Evolutionary conservation across 2,329 filamentous ascomycete species (phyloP).

Genomic region (Mollisia scopiformis): DNA sequence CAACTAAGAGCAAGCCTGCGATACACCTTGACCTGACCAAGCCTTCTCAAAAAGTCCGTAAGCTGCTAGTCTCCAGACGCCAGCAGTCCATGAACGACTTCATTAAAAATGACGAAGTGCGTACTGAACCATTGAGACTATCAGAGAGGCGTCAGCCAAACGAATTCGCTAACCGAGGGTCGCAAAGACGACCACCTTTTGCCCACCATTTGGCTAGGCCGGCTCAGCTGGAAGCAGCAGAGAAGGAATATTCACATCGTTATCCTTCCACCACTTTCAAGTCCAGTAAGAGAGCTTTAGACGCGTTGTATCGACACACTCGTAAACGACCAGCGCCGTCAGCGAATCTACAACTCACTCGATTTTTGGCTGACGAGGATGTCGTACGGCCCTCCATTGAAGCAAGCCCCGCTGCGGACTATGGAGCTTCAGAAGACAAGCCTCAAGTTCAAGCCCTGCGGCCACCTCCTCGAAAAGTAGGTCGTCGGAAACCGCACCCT

Average conservation of each 20-base stretch:
- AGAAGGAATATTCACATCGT: constrained; percentile 38
- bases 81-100: constrained; percentile 37
- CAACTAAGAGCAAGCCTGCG: neutral
- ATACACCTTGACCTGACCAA: neutral
- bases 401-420: neutral
- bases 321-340: constrained; percentile 35
- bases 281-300: constrained; percentile 55
- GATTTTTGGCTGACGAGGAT: constrained; percentile 37
- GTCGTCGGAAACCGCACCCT: constrained; percentile 32
- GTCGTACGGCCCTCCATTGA: constrained; percentile 18
- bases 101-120: constrained; percentile 27
- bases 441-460: neutral
- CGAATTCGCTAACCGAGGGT: neutral
- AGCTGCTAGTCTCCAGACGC: constrained; percentile 24
- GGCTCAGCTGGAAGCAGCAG: constrained; percentile 58
- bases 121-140: neutral
- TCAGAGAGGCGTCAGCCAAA: neutral
- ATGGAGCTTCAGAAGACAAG: neutral
- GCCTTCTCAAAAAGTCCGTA: constrained; percentile 8
- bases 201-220: constrained; percentile 40
- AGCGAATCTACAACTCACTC: constrained; percentile 40
- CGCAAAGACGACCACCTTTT: constrained; percentile 19
- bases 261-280: constrained; percentile 46
- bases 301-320: constrained; percentile 53
- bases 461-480: neutral